Evolutionary conservation across 768 basidiomycete species (phyloP).

Genomic region (Pisolithus sp.): DNA sequence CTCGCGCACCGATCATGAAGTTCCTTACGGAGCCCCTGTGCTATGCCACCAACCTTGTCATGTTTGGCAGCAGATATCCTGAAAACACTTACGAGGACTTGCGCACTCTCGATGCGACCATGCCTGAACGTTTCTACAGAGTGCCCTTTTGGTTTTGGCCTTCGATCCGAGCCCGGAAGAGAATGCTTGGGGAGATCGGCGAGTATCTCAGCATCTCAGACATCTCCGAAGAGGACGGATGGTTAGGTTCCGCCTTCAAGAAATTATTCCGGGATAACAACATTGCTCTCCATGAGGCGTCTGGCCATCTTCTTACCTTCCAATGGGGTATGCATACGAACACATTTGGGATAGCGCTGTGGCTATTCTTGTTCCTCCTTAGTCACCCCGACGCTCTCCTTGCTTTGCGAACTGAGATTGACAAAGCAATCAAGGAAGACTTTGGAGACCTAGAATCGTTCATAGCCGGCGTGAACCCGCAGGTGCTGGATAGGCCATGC

Average conservation of each 20-base stretch:
- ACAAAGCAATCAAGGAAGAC: constrained; percentile 17
- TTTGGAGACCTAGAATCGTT: background rate
- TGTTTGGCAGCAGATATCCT: background rate
- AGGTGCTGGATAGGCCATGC: no score
- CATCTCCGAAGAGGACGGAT: no score
- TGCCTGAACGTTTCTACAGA: no score
- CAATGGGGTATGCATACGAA: constrained; percentile 22
- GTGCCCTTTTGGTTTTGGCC: background rate
- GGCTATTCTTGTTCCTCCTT: constrained; percentile 29
- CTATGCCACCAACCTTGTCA: background rate
- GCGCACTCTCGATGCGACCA: no score
- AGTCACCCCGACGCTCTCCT: constrained; percentile 36
- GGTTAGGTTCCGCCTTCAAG: no score
- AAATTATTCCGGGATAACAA: background rate
- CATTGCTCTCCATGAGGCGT: background rate
- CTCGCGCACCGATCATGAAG: no score
- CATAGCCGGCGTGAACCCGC: no score
- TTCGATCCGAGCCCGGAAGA: background rate
- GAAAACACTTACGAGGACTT: no score
- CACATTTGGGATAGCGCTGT: constrained; percentile 13
- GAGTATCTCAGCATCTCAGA: no score
- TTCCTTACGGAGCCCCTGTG: no score
- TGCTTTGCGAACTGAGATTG: constrained; percentile 42
- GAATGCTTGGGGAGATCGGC: background rate
- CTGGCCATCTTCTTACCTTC: constrained; percentile 17